These are phyloP conservation scores for Pichia cephalocereana DNA, from an alignment of 805 yeast species.

Conservation along the genomic window DNA sequence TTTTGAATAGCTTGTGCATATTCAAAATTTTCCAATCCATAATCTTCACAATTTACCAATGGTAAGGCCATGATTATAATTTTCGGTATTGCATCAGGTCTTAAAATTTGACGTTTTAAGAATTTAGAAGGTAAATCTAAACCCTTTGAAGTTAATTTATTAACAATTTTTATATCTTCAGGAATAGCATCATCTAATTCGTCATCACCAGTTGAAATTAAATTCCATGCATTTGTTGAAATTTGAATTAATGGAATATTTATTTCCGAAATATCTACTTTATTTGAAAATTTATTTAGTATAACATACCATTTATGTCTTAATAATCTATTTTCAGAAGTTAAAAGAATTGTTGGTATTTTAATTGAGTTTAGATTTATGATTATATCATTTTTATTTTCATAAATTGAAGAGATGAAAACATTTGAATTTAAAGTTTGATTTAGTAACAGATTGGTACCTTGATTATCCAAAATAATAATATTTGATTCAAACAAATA, in stretches of 20 bases:
- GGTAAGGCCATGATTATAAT: slow-evolving; percentile 21
- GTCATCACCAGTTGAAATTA: slow-evolving; percentile 22
- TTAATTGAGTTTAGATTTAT: slow-evolving; percentile 19
- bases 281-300: slow-evolving; percentile 12
- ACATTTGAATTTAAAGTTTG: slow-evolving; percentile 10
- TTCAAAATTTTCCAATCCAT: slow-evolving; percentile 14
- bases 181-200: slow-evolving; percentile 27
- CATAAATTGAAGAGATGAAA: slow-evolving; percentile 20
- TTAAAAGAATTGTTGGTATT: slow-evolving; percentile 17
- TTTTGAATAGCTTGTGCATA: slow-evolving; percentile 13
- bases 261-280: neutral
- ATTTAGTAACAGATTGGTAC: slow-evolving; percentile 13
- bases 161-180: slow-evolving; percentile 29
- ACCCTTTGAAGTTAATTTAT: slow-evolving; percentile 29
- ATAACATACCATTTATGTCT: slow-evolving; percentile 22
- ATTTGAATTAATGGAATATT: slow-evolving; percentile 33
- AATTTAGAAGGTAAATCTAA: slow-evolving; percentile 33
- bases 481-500: slow-evolving; percentile 19
- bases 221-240: slow-evolving; percentile 42
- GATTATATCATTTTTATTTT: slow-evolving; percentile 12
- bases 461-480: slow-evolving; percentile 13
- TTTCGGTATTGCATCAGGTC: slow-evolving; percentile 27
- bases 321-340: slow-evolving; percentile 15
- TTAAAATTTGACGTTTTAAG: slow-evolving; percentile 30
- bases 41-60: slow-evolving; percentile 13